A percentile compares a stretch with the other conserved stretches of the same genome.
phyloP scores from a whole-genome alignment of 2,329 filamentous ascomycete species.

The Paecilomyces sp. region DNA sequence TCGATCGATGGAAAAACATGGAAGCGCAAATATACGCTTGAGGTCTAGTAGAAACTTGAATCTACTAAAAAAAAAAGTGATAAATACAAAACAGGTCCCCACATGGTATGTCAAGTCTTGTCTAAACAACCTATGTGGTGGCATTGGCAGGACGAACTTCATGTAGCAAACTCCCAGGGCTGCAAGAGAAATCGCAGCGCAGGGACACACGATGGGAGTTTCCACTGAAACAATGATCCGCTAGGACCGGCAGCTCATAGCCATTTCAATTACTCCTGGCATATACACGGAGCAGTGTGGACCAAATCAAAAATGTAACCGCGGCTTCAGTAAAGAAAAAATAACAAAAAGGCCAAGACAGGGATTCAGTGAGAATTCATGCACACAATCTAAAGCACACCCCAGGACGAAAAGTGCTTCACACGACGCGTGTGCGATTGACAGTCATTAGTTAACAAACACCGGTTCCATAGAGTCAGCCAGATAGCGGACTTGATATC shows the following conservation, averaged over 20 bases:
- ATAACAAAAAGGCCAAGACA: neutral
- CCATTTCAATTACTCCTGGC: neutral
- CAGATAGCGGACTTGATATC: neutral
- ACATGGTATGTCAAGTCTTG: neutral
- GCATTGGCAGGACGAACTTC: neutral
- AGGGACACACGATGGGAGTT: neutral
- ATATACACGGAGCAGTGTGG: neutral
- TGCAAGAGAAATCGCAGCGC: neutral
- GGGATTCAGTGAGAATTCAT: neutral
- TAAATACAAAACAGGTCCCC: neutral
- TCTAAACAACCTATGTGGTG: neutral
- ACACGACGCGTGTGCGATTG: neutral
- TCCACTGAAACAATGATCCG: neutral
- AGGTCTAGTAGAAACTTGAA: too few relatives aligned
- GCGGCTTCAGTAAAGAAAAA: neutral
- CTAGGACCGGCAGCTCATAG: neutral
- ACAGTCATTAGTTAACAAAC: neutral
- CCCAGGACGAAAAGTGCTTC: neutral
- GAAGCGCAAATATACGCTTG: too few relatives aligned
- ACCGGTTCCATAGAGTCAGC: neutral
- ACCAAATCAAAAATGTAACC: neutral
- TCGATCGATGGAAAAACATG: too few relatives aligned
- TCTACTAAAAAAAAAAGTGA: neutral
- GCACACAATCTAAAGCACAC: neutral
- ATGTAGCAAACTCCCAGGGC: neutral